Evolutionary conservation across 1,284 basidiomycete genomes (phyloP).

Genomic region (Boletellus dicymbophilus): DNA sequence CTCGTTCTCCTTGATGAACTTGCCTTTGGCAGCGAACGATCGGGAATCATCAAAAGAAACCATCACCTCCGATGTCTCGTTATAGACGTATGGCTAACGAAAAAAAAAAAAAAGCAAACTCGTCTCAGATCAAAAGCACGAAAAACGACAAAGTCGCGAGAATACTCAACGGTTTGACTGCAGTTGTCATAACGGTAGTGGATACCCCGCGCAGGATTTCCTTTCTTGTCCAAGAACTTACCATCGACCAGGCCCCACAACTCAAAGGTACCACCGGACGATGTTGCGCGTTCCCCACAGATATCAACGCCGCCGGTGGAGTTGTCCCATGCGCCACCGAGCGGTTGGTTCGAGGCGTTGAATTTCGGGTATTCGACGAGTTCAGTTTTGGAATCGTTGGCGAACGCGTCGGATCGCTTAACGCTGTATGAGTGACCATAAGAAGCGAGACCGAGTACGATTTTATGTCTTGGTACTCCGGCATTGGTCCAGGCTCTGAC

Average conservation of each 20-base stretch:
- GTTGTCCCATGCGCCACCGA: slow-evolving; percentile 43
- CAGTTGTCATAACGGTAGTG: slow-evolving; percentile 44
- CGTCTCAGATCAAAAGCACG: not conserved
- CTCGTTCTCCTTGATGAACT: slow-evolving; percentile 44
- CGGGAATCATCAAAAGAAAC: slow-evolving; percentile 38
- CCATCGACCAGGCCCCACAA: slow-evolving; percentile 42
- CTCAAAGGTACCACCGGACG: slow-evolving; percentile 39
- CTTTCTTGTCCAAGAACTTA: slow-evolving; percentile 40
- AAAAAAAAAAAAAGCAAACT: too few relatives aligned
- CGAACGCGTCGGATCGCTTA: slow-evolving; percentile 31
- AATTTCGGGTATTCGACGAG: slow-evolving; percentile 40
- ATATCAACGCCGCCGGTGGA: slow-evolving; percentile 32
- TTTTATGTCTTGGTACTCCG: slow-evolving; percentile 61
- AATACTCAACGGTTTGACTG: slow-evolving; percentile 43
- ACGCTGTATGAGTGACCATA: slow-evolving; percentile 54
- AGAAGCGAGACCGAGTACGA: slow-evolving; percentile 67
- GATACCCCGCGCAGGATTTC: slow-evolving; percentile 38
- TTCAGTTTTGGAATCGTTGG: slow-evolving; percentile 14
- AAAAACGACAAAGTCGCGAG: not conserved
- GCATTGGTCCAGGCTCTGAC: slow-evolving; percentile 63
- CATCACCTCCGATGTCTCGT: slow-evolving; percentile 33
- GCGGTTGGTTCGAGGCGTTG: slow-evolving; percentile 34
- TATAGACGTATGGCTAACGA: slow-evolving; percentile 45
- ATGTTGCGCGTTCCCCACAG: slow-evolving; percentile 36
- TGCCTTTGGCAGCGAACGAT: slow-evolving; percentile 58